Conservation (phyloP, 2,329 filamentous ascomycete species). For the Corniculantispora saksenae region DNA sequence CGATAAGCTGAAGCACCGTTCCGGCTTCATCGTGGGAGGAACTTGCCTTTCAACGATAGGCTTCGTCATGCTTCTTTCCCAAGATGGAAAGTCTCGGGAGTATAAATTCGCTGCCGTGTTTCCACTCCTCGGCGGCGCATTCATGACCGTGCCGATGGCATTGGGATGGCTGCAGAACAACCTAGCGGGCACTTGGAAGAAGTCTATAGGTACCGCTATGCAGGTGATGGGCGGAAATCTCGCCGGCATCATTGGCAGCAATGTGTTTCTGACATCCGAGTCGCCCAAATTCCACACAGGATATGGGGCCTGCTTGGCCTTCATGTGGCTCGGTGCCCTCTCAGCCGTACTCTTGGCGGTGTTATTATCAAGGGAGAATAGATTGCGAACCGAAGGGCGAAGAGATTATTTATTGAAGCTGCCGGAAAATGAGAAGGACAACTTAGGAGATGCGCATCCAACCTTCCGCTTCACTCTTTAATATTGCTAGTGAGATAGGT, state of each 20-base stretch:
- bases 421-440: conserved; percentile 32
- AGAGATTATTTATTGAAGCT: conserved; percentile 31
- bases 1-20: conserved; percentile 53
- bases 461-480: conserved; percentile 36
- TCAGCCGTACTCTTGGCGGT: conserved; percentile 32
- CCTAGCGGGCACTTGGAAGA: conserved; percentile 56
- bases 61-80: conserved; percentile 54
- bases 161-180: conserved; percentile 59
- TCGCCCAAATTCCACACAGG: conserved; percentile 51
- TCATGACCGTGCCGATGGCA: conserved; percentile 55
- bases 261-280: conserved; percentile 51
- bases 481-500: too few relatives aligned
- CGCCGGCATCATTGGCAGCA: conserved; percentile 51
- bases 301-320: conserved; percentile 48
- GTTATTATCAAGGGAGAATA: conserved; percentile 37
- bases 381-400: conserved; percentile 34
- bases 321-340: conserved; percentile 46
- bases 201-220: conserved; percentile 50
- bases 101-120: conserved; percentile 54
- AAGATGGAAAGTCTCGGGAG: conserved; percentile 25
- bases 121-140: conserved; percentile 54
- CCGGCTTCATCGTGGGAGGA: conserved; percentile 54
- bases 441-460: conserved; percentile 41
- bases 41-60: conserved; percentile 52
- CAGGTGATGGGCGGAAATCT: conserved; percentile 49